phyloP scores from a whole-genome alignment of 2,329 filamentous ascomycete species.

The Aspergillus latus region DNA sequence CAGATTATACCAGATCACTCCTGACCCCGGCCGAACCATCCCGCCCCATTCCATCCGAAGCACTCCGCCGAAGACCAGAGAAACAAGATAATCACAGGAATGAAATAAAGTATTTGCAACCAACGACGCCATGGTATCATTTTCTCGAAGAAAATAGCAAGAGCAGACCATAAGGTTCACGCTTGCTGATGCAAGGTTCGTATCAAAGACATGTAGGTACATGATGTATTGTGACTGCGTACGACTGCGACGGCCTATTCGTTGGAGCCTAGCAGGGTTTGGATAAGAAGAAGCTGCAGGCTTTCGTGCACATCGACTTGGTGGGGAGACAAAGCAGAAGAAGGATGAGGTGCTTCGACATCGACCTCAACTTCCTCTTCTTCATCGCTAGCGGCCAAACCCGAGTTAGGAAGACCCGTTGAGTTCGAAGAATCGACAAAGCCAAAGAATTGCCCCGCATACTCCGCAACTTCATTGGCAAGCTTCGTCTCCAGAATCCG shows the following conservation, averaged over 20 bases:
- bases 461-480: conserved; percentile 45
- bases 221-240: background rate
- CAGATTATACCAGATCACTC: conserved; percentile 1
- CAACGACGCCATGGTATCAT: conserved; percentile 9
- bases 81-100: background rate
- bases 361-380: conserved; percentile 17
- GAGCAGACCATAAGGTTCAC: background rate
- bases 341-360: background rate
- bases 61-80: background rate
- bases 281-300: conserved; percentile 1
- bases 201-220: background rate
- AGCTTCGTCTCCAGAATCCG: conserved; percentile 42
- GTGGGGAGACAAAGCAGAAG: background rate
- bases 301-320: conserved; percentile 6
- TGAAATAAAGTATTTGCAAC: background rate
- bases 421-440: conserved; percentile 22
- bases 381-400: background rate
- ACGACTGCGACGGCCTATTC: background rate
- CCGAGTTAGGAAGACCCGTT: background rate
- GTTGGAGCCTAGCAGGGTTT: conserved; percentile 1
- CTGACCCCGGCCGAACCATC: background rate
- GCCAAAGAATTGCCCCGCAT: conserved; percentile 43
- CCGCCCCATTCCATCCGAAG: background rate
- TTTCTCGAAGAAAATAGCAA: background rate
- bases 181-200: conserved; percentile 5